phyloP scores from a whole-genome alignment of 495 filamentous ascomycete species.

The Aspergillus incahuasiensis region DNA sequence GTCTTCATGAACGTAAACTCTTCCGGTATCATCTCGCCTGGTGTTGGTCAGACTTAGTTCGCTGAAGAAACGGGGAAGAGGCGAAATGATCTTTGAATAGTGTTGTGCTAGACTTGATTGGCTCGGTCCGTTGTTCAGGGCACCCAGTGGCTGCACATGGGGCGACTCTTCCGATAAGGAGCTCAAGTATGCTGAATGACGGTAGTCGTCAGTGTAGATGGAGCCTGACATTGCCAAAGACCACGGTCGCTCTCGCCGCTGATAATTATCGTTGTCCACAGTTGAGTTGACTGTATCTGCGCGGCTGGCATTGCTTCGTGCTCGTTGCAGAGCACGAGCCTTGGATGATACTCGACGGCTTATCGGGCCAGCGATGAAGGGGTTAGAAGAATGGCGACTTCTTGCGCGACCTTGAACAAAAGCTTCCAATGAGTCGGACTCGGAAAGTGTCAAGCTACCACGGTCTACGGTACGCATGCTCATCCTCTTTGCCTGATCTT shows the following conservation, averaged over 20 bases:
- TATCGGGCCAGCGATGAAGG: slow-evolving; percentile 38
- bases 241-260: slow-evolving; percentile 32
- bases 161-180: slow-evolving; percentile 26
- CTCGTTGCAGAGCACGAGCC: slow-evolving; percentile 33
- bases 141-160: slow-evolving; percentile 17
- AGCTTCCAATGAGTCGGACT: slow-evolving; percentile 40
- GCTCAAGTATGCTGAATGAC: slow-evolving; percentile 21
- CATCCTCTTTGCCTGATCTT: slow-evolving; percentile 30
- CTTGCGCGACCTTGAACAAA: slow-evolving; percentile 44
- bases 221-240: slow-evolving; percentile 38
- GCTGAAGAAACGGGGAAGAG: slow-evolving; percentile 41
- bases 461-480: slow-evolving; percentile 35
- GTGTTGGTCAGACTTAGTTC: slow-evolving; percentile 33
- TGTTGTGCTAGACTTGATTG: slow-evolving; percentile 40
- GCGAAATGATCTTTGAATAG: slow-evolving; percentile 41
- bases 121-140: slow-evolving; percentile 23
- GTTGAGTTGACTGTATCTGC: slow-evolving; percentile 37
- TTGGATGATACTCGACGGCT: slow-evolving; percentile 34
- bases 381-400: slow-evolving; percentile 41
- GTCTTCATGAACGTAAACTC: neutral
- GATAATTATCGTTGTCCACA: slow-evolving; percentile 33
- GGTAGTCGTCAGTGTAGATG: slow-evolving; percentile 38
- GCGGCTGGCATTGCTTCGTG: slow-evolving; percentile 35
- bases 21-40: slow-evolving; percentile 15
- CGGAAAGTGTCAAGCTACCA: slow-evolving; percentile 34